phyloP scores from a whole-genome alignment of 2,329 filamentous ascomycete species.

The Lecanicillium sp. region DNA sequence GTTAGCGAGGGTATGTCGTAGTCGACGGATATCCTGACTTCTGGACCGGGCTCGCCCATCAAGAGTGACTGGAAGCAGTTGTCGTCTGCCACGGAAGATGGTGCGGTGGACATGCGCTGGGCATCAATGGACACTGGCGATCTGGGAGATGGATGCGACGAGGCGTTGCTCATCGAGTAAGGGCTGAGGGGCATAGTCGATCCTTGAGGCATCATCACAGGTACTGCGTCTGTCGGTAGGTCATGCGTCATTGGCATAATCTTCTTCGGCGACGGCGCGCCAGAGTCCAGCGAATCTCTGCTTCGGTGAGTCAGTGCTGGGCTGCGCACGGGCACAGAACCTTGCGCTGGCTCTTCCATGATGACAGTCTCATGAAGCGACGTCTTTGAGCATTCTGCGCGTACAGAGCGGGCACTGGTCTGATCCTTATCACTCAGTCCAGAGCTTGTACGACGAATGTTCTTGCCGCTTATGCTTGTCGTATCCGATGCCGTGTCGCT shows the following conservation, averaged over 20 bases:
- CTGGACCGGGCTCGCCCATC: slow-evolving; percentile 66
- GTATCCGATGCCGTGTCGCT: slow-evolving; percentile 6
- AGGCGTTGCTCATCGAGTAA: slow-evolving; percentile 53
- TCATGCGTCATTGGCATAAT: slow-evolving; percentile 19
- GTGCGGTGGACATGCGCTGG: slow-evolving; percentile 64
- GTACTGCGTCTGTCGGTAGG: slow-evolving; percentile 3
- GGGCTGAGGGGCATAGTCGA: slow-evolving; percentile 50
- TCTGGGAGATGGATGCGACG: slow-evolving; percentile 63
- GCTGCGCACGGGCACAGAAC: slow-evolving; percentile 6
- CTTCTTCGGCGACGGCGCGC: slow-evolving; percentile 36
- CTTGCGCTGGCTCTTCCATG: slow-evolving; percentile 36
- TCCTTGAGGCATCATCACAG: slow-evolving; percentile 26
- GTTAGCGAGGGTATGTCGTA: slow-evolving; percentile 63
- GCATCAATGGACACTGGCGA: slow-evolving; percentile 62
- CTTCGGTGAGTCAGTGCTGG: slow-evolving; percentile 5
- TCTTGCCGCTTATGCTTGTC: slow-evolving; percentile 5
- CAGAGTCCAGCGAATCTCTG: slow-evolving; percentile 29
- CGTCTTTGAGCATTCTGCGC: slow-evolving; percentile 38
- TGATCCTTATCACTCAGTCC: slow-evolving; percentile 32
- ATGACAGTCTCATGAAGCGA: slow-evolving; percentile 46
- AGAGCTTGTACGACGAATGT: slow-evolving; percentile 36
- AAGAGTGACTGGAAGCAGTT: slow-evolving; percentile 62
- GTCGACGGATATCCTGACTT: slow-evolving; percentile 62
- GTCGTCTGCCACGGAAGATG: slow-evolving; percentile 65
- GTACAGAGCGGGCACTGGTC: slow-evolving; percentile 21